phyloP scores from a whole-genome alignment of 2,329 filamentous ascomycete genomes.

The Purpureocillium takamizusanense region DNA sequence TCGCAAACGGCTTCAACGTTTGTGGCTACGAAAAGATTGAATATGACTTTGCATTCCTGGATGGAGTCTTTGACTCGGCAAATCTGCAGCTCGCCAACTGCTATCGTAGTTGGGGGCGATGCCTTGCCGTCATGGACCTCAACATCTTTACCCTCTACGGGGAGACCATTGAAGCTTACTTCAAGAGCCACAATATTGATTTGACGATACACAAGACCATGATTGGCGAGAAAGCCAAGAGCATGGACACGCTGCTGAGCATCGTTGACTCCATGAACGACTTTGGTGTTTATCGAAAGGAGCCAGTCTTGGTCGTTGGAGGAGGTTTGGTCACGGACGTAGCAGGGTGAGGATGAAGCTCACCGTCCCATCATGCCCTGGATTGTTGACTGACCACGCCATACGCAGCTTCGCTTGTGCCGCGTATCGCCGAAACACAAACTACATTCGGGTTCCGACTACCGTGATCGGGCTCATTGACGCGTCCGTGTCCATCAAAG shows the following conservation, averaged over 20 bases:
- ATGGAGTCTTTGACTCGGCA: constrained; percentile 53
- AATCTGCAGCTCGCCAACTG: constrained; percentile 55
- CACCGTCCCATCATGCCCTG: no score
- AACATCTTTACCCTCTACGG: constrained; percentile 65
- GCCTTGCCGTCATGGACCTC: constrained; percentile 59
- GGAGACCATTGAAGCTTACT: constrained; percentile 56
- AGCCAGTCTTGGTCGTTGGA: constrained; percentile 57
- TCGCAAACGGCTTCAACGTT: constrained; percentile 57
- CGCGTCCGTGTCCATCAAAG: constrained; percentile 67
- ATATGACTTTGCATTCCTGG: constrained; percentile 66
- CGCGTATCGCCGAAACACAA: constrained; percentile 62
- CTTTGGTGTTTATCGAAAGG: constrained; percentile 62
- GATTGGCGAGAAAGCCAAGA: constrained; percentile 69
- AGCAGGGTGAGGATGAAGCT: constrained; percentile 53
- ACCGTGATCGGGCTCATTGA: constrained; percentile 70
- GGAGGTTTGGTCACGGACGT: constrained; percentile 66
- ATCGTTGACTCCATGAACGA: constrained; percentile 69
- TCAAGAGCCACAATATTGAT: constrained; percentile 52
- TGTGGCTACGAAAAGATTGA: constrained; percentile 69
- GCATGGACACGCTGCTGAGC: constrained; percentile 57
- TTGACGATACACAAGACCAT: constrained; percentile 63
- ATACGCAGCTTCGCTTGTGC: constrained; percentile 52
- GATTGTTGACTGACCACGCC: no score
- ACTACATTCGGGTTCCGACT: constrained; percentile 65
- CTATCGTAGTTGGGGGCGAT: constrained; percentile 56